A percentile compares a stretch with the other conserved stretches of the same genome.
Evolutionary conservation across 1,284 basidiomycete genomes (phyloP).

Genomic region (Ganoderma sinense): DNA sequence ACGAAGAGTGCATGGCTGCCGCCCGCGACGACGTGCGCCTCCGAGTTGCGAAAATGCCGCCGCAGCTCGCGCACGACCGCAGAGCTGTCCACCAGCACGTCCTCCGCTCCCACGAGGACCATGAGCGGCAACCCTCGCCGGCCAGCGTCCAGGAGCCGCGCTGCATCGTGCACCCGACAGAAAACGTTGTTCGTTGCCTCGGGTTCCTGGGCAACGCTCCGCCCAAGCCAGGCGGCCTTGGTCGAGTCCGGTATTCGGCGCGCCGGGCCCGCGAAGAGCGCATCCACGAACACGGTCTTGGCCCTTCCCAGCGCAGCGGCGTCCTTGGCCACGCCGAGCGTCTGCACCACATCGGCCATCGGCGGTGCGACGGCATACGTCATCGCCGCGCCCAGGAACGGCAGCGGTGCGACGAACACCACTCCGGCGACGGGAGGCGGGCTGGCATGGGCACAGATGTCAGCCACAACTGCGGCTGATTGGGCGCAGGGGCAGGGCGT

Average conservation of each 20-base stretch:
- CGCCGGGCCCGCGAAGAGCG: slow-evolving; percentile 28
- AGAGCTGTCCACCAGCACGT: slow-evolving; percentile 29
- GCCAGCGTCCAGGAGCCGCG: slow-evolving; percentile 30
- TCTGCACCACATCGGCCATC: slow-evolving; percentile 24
- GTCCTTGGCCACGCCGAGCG: slow-evolving; percentile 27
- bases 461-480: slow-evolving; percentile 31
- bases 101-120: slow-evolving; percentile 30
- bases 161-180: slow-evolving; percentile 28
- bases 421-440: slow-evolving; percentile 29
- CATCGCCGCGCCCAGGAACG: slow-evolving; percentile 31
- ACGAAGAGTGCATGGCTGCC: slow-evolving; percentile 35
- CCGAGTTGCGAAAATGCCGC: slow-evolving; percentile 32
- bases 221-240: slow-evolving; percentile 33
- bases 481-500: not conserved
- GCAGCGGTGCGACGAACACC: slow-evolving; percentile 31
- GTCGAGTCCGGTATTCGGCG: slow-evolving; percentile 23
- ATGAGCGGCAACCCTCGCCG: slow-evolving; percentile 33
- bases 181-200: slow-evolving; percentile 20
- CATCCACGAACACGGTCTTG: slow-evolving; percentile 31
- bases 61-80: slow-evolving; percentile 29
- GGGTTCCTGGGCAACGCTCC: slow-evolving; percentile 25
- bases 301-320: slow-evolving; percentile 25
- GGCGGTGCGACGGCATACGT: slow-evolving; percentile 22
- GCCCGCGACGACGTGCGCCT: slow-evolving; percentile 30
- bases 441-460: slow-evolving; percentile 30